Conservation (phyloP, 345 rosid genomes). For the Eucalyptus camaldulensis region DNA sequence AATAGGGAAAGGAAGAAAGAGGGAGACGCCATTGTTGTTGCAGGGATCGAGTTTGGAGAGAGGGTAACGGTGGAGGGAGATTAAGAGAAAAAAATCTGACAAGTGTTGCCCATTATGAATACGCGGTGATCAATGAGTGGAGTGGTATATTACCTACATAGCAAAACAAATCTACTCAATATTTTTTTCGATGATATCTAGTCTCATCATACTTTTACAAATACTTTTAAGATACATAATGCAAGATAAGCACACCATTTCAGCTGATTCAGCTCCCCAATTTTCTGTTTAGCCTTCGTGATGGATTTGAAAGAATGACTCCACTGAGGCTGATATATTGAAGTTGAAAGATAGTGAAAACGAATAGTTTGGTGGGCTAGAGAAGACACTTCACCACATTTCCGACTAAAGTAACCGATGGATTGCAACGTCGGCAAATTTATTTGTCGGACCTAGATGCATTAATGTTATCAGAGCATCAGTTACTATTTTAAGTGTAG, state of each 20-base stretch:
- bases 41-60: neutral
- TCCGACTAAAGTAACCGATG: neutral
- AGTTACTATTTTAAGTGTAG: neutral
- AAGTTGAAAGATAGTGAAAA: neutral
- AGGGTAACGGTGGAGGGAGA: neutral
- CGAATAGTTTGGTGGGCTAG: neutral
- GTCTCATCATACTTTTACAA: neutral
- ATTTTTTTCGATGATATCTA: neutral
- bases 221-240: neutral
- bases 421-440: neutral
- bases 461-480: neutral
- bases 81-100: neutral
- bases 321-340: neutral
- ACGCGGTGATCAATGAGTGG: neutral
- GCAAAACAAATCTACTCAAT: neutral
- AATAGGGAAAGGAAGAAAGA: neutral
- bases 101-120: neutral
- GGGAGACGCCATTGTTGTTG: neutral
- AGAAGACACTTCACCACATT: neutral
- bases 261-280: neutral
- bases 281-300: neutral
- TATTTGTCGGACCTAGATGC: neutral
- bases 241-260: neutral
- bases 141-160: neutral
- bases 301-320: neutral